Base-by-base conservation (phyloP, 2,329 filamentous ascomycete genomes). In the Lasiodiplodia sp. region DNA sequence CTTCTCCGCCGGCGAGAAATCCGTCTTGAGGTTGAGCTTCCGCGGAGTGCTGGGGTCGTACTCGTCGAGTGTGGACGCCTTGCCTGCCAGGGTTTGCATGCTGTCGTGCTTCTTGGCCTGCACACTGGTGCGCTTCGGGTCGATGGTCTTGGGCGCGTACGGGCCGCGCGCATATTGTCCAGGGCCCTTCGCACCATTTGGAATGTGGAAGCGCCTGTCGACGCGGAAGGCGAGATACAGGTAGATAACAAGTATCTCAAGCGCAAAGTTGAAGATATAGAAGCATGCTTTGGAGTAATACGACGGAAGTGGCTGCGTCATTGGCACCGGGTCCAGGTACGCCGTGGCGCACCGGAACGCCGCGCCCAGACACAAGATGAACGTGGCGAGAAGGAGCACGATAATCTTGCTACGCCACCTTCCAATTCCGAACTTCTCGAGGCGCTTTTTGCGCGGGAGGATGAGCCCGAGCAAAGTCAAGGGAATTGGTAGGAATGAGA, bases 261-360 rank as follows among this genome's bases (percentile, higher is more conserved):
- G 83, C 18, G 82, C 82, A 75, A 92, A 96, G 80, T 92, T 92
- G 82, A 96, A 92, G 75, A 89, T 81, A 81, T 96, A 97, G 82
- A 93, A 97, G 73, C 87, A 88, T 1, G 89, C 86, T 77, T 90
- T 92, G 74, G 82, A 82, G 73, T 93, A 86, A 76, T 90, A 95
- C 86, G 89, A 92, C 5, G 89, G 89, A 2, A 91, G 88, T 55
- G 81, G 68, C 75, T 73, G 3, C 83, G 87, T 34, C 84, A 85
- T 28, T 5, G 79, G 75, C 0, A 80, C 75, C 1, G 81, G 80
- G 0, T 82, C 75, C 67, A 83, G 82, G 78, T 85, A 93, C 34
- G 76, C 81, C 0, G 86, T 87, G 18, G 85, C 91, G 37, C 87
- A 83, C 44, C 92, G 87, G 81, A 93, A 94, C 18, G 83, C 82